phyloP scores from a whole-genome alignment of 139 green algal species.

The Volvox africanus region DNA sequence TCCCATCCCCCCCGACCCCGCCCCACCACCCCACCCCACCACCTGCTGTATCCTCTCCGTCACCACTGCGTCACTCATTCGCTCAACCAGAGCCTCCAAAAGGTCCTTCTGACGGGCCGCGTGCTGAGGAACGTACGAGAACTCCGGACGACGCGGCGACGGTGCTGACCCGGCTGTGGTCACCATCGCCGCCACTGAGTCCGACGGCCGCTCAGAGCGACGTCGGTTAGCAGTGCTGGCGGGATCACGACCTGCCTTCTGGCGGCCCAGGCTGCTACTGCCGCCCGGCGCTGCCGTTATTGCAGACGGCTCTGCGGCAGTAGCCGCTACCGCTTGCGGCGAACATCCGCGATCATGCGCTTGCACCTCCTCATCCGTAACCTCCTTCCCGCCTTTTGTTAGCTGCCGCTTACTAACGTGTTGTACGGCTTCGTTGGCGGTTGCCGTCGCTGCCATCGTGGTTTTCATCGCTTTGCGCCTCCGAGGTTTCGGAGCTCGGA shows the following conservation, averaged over 20 bases:
- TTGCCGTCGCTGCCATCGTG: too few relatives aligned
- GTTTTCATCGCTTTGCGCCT: too few relatives aligned
- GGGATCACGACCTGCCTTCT: not conserved
- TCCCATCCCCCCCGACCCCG: not conserved
- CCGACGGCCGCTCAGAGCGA: not conserved
- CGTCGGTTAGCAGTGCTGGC: too few relatives aligned
- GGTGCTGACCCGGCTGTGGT: not conserved
- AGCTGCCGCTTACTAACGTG: too few relatives aligned
- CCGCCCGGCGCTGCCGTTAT: too few relatives aligned
- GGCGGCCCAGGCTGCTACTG: not conserved
- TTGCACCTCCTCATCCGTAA: too few relatives aligned
- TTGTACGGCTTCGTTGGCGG: too few relatives aligned
- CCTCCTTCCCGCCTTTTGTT: too few relatives aligned
- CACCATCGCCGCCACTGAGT: not conserved
- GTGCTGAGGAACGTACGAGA: not conserved
- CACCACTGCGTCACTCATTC: not conserved
- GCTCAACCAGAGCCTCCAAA: slow-evolving; percentile 27
- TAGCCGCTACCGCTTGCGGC: not conserved
- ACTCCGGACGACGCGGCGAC: not conserved
- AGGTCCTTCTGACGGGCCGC: slow-evolving; percentile 4
- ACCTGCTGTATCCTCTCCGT: slow-evolving; percentile 11
- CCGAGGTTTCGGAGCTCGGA: not conserved
- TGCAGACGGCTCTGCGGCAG: not conserved
- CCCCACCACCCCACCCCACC: not conserved
- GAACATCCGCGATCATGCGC: too few relatives aligned